Evolutionary conservation across 257 asterid species (phyloP).

Genomic region (Solanum corneliomulleri): DNA sequence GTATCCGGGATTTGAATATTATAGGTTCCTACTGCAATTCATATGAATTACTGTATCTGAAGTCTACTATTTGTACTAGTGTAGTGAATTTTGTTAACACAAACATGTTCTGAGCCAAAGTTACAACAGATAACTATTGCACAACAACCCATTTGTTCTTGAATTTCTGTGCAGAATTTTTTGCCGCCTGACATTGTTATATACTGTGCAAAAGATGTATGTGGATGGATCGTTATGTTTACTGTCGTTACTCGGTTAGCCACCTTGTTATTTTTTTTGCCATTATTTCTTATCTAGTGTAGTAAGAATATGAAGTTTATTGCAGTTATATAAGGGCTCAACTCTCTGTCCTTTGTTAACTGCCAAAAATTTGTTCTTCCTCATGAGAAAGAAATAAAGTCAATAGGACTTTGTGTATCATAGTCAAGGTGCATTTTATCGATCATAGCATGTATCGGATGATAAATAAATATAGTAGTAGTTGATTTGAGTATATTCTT

Average conservation of each 20-base stretch:
- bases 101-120: background rate
- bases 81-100: background rate
- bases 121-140: background rate
- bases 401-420: background rate
- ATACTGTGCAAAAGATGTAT: background rate
- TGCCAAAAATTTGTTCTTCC: background rate
- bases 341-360: background rate
- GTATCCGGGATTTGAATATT: background rate
- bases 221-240: background rate
- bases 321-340: background rate
- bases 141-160: background rate
- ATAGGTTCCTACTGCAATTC: background rate
- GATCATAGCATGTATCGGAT: background rate
- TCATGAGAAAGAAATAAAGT: background rate
- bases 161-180: background rate
- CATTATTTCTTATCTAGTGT: background rate
- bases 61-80: background rate
- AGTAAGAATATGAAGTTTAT: background rate
- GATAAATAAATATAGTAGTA: background rate
- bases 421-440: background rate
- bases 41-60: background rate
- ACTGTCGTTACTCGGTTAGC: background rate
- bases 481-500: background rate
- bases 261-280: background rate
- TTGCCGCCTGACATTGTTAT: background rate